These are phyloP conservation scores for Aristolochia fimbriata DNA, from an alignment of 164 flowering plant species.

Conservation along the genomic window DNA sequence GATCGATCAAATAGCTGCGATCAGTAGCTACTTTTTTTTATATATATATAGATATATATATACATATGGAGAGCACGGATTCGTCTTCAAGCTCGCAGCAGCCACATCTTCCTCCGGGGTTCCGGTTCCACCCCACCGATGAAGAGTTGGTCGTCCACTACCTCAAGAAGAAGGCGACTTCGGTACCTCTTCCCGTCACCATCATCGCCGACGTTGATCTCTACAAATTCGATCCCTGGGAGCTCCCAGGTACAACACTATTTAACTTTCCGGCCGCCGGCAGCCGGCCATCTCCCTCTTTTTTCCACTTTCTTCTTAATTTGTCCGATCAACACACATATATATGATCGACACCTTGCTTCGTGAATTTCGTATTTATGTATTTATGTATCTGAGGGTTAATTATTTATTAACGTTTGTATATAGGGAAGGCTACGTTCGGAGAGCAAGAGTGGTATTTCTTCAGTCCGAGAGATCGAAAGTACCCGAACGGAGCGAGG, in stretches of 20 bases:
- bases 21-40: too few relatives aligned
- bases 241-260: slow-evolving; percentile 51
- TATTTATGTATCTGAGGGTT: too few relatives aligned
- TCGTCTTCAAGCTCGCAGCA: slow-evolving; percentile 44
- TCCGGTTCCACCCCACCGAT: slow-evolving; percentile 79
- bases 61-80: slow-evolving; percentile 45
- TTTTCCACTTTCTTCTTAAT: neutral
- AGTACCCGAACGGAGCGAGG: slow-evolving; percentile 85
- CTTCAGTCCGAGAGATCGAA: slow-evolving; percentile 83
- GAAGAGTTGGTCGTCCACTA: slow-evolving; percentile 83
- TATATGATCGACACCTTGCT: too few relatives aligned
- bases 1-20: too few relatives aligned
- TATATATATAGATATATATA: too few relatives aligned
- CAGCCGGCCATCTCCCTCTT: too few relatives aligned
- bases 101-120: slow-evolving; percentile 81
- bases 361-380: too few relatives aligned
- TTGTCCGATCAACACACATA: too few relatives aligned
- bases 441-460: slow-evolving; percentile 96
- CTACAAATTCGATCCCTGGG: slow-evolving; percentile 88
- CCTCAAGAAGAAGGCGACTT: slow-evolving; percentile 52
- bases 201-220: slow-evolving; percentile 76
- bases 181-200: slow-evolving; percentile 61
- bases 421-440: slow-evolving; percentile 66
- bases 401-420: neutral
- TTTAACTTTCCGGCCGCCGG: too few relatives aligned